Base-by-base conservation (phyloP, 164 flowering plant genomes). In the Taxillus chinensis region DNA sequence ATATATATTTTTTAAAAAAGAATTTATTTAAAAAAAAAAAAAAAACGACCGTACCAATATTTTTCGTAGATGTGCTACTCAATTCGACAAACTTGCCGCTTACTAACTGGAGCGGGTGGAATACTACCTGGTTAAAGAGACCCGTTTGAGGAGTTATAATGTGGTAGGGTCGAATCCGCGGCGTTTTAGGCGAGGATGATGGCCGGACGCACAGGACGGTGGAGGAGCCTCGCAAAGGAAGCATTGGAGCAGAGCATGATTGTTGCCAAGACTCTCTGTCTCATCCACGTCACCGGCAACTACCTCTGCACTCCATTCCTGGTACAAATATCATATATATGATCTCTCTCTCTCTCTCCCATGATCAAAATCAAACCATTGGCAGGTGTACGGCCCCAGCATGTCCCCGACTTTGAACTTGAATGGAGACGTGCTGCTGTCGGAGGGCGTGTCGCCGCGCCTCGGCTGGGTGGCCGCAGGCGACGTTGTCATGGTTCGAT, bases 361-460 rank as follows among this genome's bases (percentile, higher is more conserved):
- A 4, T 27, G 27, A 27, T 27, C 27, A 0, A 0, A 27, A 27
- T 27, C 27, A 27, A 27, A 27, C 27, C 27, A 27, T 27, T 27
- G 27, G 27, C 73, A 84, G 89, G 84, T 78, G 15, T 67, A 74
- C 67, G 90, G 90, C 1, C 82, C 84, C 13, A 85, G 90, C 68
- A 85, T 85, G 87, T 74, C 83, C 12, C 87, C 90, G 50, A 83
- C 90, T 3, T 41, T 85, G 72, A 83, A 83, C 56, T 53, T 78
- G 41, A 55, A 77, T 9, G 90, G 90, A 17, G 87, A 85, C 64
- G 73, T 85, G 13, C 8, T 83, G 5, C 40, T 85, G 39, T 60
- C 67, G 5, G 90, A 85, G 56, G 70, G 68, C 41, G 38, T 81
- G 43, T 81, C 87, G 13, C 75, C 63, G 27, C 64, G 77, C 52